Percentiles rank a stretch among this genome's conserved stretches.
phyloP scores from a whole-genome alignment of 2,329 filamentous ascomycete genomes.

The Dactylonectria macrodidyma region DNA sequence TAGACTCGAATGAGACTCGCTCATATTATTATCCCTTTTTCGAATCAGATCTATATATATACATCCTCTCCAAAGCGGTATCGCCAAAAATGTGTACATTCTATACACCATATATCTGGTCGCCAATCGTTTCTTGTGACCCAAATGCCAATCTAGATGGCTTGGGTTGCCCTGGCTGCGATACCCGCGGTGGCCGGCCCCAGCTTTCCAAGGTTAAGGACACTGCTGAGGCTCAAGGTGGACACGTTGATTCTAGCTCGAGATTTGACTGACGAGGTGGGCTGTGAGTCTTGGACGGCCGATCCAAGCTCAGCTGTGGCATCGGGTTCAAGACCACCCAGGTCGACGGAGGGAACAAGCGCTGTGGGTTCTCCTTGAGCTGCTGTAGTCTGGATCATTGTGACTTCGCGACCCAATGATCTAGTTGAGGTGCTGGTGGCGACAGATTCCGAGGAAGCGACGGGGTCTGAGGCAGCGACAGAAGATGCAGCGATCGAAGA shows the following conservation, averaged over 20 bases:
- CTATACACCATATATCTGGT: conserved; percentile 1
- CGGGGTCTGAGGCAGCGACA: not conserved
- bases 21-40: conserved; percentile 35
- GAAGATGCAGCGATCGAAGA: not conserved
- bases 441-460: conserved; percentile 25
- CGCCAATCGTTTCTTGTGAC: conserved; percentile 8
- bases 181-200: conserved; percentile 29
- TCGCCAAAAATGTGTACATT: conserved; percentile 14
- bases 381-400: conserved; percentile 37
- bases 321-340: conserved; percentile 42
- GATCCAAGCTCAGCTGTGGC: conserved; percentile 26
- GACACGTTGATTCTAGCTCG: conserved; percentile 54
- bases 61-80: conserved; percentile 28
- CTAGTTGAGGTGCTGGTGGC: conserved; percentile 30
- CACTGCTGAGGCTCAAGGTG: conserved; percentile 59
- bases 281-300: not conserved
- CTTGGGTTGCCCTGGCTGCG: conserved; percentile 37
- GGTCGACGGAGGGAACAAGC: conserved; percentile 38
- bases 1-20: conserved; percentile 39
- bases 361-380: conserved; percentile 20
- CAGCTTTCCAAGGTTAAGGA: conserved; percentile 62
- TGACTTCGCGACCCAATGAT: conserved; percentile 34
- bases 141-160: conserved; percentile 13
- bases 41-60: conserved; percentile 27
- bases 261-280: conserved; percentile 38